A percentile compares a stretch with the other conserved stretches of the same genome.
These are phyloP conservation scores for Kregervanrija pseudodelftensis DNA, from an alignment of 805 yeast genomes.

Conservation along the genomic window DNA sequence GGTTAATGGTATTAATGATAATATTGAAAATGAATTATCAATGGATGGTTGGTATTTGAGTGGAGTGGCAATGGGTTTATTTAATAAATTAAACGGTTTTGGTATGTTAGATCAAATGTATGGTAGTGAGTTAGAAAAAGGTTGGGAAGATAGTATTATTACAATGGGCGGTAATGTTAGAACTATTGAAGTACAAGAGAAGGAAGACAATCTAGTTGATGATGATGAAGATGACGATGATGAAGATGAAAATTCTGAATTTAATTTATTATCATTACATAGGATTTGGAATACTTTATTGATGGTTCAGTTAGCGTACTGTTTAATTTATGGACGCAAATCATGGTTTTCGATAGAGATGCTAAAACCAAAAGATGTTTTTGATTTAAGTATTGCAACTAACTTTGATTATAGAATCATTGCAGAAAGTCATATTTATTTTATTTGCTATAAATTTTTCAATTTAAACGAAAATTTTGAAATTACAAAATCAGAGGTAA, in stretches of 20 bases:
- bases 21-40: background rate
- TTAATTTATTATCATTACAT: conserved; percentile 46
- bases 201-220: background rate
- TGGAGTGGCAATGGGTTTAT: conserved; percentile 57
- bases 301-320: conserved; percentile 58
- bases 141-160: conserved; percentile 3
- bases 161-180: background rate
- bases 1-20: background rate
- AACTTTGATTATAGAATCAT: conserved; percentile 81
- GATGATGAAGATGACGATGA: conserved; percentile 3
- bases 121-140: conserved; percentile 17
- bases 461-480: conserved; percentile 28
- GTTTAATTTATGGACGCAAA: conserved; percentile 49
- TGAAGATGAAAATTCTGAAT: conserved; percentile 29
- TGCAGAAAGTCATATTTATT: conserved; percentile 60
- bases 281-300: conserved; percentile 69
- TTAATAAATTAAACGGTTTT: conserved; percentile 40
- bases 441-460: conserved; percentile 50
- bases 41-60: conserved; percentile 70
- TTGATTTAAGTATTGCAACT: conserved; percentile 52
- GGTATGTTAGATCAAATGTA: conserved; percentile 29
- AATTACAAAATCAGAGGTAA: conserved; percentile 32
- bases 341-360: conserved; percentile 32
- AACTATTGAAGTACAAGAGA: no score
- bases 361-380: conserved; percentile 31